These are phyloP conservation scores for Phytopythium chamaehyphon DNA, from an alignment of 352 stramenopile genomes.

Conservation along the genomic window DNA sequence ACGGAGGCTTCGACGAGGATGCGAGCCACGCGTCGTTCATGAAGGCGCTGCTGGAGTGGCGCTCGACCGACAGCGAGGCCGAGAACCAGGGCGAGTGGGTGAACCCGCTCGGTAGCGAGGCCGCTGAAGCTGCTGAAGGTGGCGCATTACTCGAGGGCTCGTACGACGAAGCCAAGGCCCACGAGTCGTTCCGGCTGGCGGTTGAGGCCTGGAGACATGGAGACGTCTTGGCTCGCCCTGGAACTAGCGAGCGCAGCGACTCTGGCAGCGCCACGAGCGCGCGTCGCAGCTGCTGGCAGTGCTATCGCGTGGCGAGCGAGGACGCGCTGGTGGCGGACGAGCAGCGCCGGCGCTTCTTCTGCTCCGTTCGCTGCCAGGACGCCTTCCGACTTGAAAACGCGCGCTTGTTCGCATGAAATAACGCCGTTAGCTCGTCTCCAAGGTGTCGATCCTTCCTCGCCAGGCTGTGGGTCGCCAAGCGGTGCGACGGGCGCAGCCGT, in stretches of 20 bases:
- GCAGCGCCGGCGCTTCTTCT: slow-evolving; percentile 52
- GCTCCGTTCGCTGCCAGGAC: slow-evolving; percentile 28
- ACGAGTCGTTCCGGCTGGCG: slow-evolving; percentile 56
- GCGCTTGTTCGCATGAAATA: slow-evolving; percentile 21
- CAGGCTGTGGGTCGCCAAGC: not conserved
- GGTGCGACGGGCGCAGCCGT: no score
- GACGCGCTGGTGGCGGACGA: slow-evolving; percentile 42
- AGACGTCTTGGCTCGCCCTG: not conserved
- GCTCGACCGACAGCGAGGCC: slow-evolving; percentile 28
- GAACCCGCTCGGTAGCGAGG: slow-evolving; percentile 44
- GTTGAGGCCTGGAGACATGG: slow-evolving; percentile 54
- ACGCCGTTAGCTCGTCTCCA: no score
- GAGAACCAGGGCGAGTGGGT: slow-evolving; percentile 50
- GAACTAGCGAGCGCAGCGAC: slow-evolving; percentile 15
- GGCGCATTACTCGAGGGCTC: slow-evolving; percentile 48
- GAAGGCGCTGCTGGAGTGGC: slow-evolving; percentile 77
- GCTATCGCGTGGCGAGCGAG: slow-evolving; percentile 49
- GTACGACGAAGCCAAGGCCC: slow-evolving; percentile 70
- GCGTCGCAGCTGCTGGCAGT: slow-evolving; percentile 80
- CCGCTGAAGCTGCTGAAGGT: slow-evolving; percentile 9
- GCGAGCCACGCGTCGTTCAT: slow-evolving; percentile 71
- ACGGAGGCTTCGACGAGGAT: slow-evolving; percentile 76
- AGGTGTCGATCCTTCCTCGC: slow-evolving; percentile 17
- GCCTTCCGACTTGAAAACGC: slow-evolving; percentile 50
- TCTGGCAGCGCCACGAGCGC: slow-evolving; percentile 32